phyloP scores from a whole-genome alignment of 169 alveolate species.

The Theileria orientalis region DNA sequence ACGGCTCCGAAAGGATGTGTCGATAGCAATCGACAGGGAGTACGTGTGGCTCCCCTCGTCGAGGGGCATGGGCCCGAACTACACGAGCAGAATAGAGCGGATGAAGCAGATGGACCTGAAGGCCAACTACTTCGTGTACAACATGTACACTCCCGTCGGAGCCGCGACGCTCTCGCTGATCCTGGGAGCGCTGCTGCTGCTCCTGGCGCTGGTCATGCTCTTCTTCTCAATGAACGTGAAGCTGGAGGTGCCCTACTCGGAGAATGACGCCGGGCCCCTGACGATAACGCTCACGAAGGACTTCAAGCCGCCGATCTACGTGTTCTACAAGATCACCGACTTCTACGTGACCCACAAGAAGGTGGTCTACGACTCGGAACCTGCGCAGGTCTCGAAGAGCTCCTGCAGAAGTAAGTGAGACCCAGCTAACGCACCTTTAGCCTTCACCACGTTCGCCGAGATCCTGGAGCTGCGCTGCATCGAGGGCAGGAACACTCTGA shows the following conservation, averaged over 20 bases:
- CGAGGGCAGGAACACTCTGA: constrained; percentile 54
- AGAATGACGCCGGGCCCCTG: constrained; percentile 31
- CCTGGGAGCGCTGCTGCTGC: constrained; percentile 33
- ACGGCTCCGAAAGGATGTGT: neutral
- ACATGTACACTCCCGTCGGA: constrained; percentile 53
- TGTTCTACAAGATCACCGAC: constrained; percentile 52
- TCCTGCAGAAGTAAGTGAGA: constrained; percentile 42
- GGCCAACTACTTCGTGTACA: constrained; percentile 27
- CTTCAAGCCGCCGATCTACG: constrained; percentile 49
- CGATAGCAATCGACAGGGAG: constrained; percentile 11
- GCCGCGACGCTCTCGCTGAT: constrained; percentile 15
- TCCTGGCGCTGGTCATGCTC: constrained; percentile 5
- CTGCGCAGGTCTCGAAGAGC: constrained; percentile 10
- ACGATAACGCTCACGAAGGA: constrained; percentile 7
- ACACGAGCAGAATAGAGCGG: constrained; percentile 29
- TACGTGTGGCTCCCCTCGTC: constrained; percentile 63
- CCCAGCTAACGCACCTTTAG: too few relatives aligned
- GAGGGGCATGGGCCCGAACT: constrained; percentile 12
- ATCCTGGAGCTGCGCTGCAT: constrained; percentile 58
- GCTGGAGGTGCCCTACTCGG: constrained; percentile 42
- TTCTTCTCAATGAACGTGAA: constrained; percentile 30
- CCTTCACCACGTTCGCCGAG: constrained; percentile 40
- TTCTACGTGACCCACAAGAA: constrained; percentile 57
- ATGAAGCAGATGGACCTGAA: constrained; percentile 53
- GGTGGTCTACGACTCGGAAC: constrained; percentile 57